Evolutionary conservation across 495 filamentous ascomycete species (phyloP).

Genomic region (Annulohypoxylon moriforme): DNA sequence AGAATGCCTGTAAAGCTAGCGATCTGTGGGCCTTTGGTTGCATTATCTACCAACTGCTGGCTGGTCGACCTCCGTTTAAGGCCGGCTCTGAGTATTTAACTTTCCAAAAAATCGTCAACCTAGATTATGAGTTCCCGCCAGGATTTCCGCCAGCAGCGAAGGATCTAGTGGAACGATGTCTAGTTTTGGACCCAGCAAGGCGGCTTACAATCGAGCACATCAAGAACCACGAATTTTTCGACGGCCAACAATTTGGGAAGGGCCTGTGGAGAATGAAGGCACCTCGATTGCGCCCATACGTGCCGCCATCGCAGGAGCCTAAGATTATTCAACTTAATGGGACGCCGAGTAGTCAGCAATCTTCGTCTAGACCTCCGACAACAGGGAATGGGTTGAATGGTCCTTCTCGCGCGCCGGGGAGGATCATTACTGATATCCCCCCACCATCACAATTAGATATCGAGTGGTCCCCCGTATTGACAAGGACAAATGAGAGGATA

Average conservation of each 20-base stretch:
- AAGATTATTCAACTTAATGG: constrained; percentile 84
- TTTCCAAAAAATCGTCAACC: constrained; percentile 95
- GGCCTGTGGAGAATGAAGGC: constrained; percentile 91
- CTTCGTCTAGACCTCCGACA: constrained; percentile 56
- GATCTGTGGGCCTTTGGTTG: constrained; percentile 99
- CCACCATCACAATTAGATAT: constrained; percentile 97
- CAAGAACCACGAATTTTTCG: constrained; percentile 97
- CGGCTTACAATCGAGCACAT: constrained; percentile 96
- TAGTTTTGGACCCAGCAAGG: constrained; percentile 88
- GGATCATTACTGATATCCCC: constrained; percentile 93
- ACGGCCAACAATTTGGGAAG: constrained; percentile 87
- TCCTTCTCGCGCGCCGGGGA: constrained; percentile 67
- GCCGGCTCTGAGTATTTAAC: constrained; percentile 97
- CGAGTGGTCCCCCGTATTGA: constrained; percentile 98
- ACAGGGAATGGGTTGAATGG: constrained; percentile 47
- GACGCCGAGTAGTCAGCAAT: constrained; percentile 58
- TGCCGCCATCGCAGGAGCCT: constrained; percentile 80
- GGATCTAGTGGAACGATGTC: constrained; percentile 90
- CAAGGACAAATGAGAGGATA: constrained; percentile 90
- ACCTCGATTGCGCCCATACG: constrained; percentile 87
- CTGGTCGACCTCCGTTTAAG: constrained; percentile 96
- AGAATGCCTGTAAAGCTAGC: constrained; percentile 97
- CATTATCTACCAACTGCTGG: constrained; percentile 95
- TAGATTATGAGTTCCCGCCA: constrained; percentile 93
- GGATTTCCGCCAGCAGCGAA: constrained; percentile 90